phyloP scores from a whole-genome alignment of 495 filamentous ascomycete genomes.

The Achaetomiella virescens region DNA sequence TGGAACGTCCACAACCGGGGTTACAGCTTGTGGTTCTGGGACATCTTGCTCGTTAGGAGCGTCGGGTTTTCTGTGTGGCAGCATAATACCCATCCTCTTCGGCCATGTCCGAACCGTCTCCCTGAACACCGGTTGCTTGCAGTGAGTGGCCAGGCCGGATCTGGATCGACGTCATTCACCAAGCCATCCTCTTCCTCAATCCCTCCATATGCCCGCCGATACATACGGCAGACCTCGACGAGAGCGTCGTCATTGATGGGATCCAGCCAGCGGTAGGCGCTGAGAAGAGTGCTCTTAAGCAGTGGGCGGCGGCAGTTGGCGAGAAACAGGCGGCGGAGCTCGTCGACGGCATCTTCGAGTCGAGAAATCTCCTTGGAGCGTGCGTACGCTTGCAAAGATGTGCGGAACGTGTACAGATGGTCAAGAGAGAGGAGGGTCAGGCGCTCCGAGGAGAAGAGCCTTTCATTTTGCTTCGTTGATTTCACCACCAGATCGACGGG shows the following conservation, averaged over 20 bases:
- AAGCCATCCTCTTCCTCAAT: constrained; percentile 23
- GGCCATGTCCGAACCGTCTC: not conserved
- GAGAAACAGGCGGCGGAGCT: constrained; percentile 55
- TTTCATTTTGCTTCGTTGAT: constrained; percentile 61
- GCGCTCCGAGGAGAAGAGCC: constrained; percentile 64
- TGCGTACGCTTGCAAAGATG: constrained; percentile 52
- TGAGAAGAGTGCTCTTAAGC: constrained; percentile 52
- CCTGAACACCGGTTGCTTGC: not conserved
- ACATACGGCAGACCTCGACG: constrained; percentile 50
- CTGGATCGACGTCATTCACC: constrained; percentile 20
- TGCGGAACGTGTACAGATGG: constrained; percentile 67
- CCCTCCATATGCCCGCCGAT: constrained; percentile 50
- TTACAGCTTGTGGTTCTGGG: not conserved
- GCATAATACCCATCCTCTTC: not conserved
- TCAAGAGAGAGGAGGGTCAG: constrained; percentile 63
- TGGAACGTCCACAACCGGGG: not conserved
- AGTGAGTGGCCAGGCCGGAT: constrained; percentile 16
- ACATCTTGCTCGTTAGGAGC: not conserved
- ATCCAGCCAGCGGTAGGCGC: constrained; percentile 57
- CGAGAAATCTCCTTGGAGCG: constrained; percentile 45
- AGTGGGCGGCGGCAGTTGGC: constrained; percentile 53
- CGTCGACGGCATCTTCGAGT: constrained; percentile 51
- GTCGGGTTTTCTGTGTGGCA: not conserved
- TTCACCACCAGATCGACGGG: constrained; percentile 53
- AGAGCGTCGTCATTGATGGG: constrained; percentile 47